phyloP scores from a whole-genome alignment of 2,329 filamentous ascomycete genomes.

The Aspergillus sp. region DNA sequence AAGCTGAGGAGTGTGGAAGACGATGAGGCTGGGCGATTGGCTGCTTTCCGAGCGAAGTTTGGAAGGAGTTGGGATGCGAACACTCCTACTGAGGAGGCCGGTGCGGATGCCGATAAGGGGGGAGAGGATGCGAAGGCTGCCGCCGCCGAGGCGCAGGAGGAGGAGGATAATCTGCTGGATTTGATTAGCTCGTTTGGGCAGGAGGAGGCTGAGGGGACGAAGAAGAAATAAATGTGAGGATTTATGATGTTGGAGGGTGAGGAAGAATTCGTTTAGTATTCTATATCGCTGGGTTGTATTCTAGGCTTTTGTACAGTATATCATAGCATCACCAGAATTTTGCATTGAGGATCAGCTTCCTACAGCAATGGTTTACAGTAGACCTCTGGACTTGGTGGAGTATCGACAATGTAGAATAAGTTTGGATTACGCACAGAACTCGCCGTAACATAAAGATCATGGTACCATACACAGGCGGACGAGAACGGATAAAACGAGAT shows the following conservation, averaged over 20 bases:
- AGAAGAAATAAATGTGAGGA: constrained; percentile 35
- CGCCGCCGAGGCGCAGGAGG: constrained; percentile 45
- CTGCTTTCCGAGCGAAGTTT: constrained; percentile 81
- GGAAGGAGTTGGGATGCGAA: constrained; percentile 77
- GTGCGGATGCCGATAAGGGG: constrained; percentile 19
- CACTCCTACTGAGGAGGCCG: constrained; percentile 28
- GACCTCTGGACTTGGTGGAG: not conserved
- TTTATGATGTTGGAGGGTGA: not conserved
- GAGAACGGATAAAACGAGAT: not conserved
- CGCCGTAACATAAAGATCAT: constrained; percentile 14
- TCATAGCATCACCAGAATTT: constrained; percentile 6
- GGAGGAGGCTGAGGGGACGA: constrained; percentile 35
- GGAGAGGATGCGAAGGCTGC: constrained; percentile 31
- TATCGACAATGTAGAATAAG: constrained; percentile 5
- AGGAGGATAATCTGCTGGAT: constrained; percentile 58
- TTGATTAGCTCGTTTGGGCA: constrained; percentile 54
- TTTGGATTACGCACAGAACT: constrained; percentile 13
- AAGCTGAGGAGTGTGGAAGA: constrained; percentile 85
- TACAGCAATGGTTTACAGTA: not conserved
- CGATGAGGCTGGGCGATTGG: constrained; percentile 88
- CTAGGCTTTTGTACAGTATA: constrained; percentile 14
- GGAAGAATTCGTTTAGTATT: not conserved
- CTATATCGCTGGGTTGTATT: constrained; percentile 16
- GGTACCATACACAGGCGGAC: constrained; percentile 12
- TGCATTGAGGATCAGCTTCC: not conserved